Evolutionary conservation across 2,329 filamentous ascomycete species (phyloP).

Genomic region (Nemania sp.): DNA sequence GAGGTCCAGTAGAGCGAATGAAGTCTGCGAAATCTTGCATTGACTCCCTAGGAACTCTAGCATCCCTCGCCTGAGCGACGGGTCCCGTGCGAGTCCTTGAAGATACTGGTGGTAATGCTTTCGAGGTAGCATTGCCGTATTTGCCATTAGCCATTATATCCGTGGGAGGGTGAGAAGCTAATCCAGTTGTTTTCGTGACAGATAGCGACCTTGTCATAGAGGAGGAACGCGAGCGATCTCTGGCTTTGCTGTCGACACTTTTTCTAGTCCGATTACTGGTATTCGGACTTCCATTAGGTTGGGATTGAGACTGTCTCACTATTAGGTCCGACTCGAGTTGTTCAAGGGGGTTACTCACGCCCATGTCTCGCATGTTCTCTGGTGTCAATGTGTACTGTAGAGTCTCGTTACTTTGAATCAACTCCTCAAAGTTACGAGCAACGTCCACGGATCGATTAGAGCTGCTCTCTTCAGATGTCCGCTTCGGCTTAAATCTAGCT

Average conservation of each 20-base stretch:
- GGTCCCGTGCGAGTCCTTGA: conserved; percentile 51
- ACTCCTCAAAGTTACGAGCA: conserved; percentile 78
- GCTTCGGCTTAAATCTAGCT: conserved; percentile 64
- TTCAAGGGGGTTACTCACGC: conserved; percentile 63
- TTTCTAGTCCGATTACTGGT: conserved; percentile 57
- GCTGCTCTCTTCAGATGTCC: conserved; percentile 69
- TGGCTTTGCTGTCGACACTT: conserved; percentile 60
- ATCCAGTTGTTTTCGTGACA: conserved; percentile 54
- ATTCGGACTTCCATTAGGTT: conserved; percentile 57
- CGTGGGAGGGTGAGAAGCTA: conserved; percentile 53
- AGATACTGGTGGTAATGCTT: conserved; percentile 50
- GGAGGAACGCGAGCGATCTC: conserved; percentile 58
- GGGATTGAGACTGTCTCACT: conserved; percentile 53
- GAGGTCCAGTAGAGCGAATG: conserved; percentile 84
- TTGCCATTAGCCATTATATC: conserved; percentile 47
- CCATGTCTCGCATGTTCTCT: conserved; percentile 80
- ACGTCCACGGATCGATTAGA: conserved; percentile 66
- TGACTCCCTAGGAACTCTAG: conserved; percentile 76
- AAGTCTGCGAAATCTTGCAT: conserved; percentile 89
- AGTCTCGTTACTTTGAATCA: conserved; percentile 85
- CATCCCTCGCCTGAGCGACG: conserved; percentile 72
- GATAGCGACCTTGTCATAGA: conserved; percentile 59
- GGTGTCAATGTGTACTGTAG: conserved; percentile 86
- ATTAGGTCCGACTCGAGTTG: conserved; percentile 41
- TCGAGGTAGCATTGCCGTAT: conserved; percentile 48